A percentile compares a stretch with the other conserved stretches of the same genome.
phyloP scores from a whole-genome alignment of 441 rosid species.

The Erodium moschatum region DNA sequence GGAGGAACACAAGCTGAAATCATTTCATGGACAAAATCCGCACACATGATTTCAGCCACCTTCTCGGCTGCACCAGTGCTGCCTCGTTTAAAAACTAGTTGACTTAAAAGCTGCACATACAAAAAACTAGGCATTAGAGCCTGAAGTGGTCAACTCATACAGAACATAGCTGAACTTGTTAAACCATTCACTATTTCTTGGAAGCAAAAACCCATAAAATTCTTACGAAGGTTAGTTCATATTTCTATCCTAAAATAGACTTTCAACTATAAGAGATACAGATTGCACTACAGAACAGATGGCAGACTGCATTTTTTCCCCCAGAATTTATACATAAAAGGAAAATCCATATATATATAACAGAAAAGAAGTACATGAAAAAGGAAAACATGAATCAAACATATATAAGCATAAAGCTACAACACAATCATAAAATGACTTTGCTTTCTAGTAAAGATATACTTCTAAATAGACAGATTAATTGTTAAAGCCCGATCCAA shows the following conservation, averaged over 20 bases:
- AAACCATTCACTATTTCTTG: slow-evolving; percentile 7
- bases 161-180: background rate
- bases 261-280: background rate
- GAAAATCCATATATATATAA: background rate
- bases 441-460: background rate
- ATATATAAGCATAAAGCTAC: background rate
- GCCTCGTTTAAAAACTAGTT: slow-evolving; percentile 88
- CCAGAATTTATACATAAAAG: background rate
- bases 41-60: slow-evolving; percentile 92
- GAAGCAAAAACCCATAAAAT: background rate
- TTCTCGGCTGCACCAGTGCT: slow-evolving; percentile 96
- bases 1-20: slow-evolving; percentile 97
- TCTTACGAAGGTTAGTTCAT: background rate
- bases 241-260: background rate
- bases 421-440: background rate
- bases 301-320: background rate
- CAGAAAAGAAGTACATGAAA: background rate
- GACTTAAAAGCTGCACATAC: slow-evolving; percentile 76
- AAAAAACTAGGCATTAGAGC: slow-evolving; percentile 23
- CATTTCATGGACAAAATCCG: slow-evolving; percentile 98
- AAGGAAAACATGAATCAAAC: background rate
- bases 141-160: background rate
- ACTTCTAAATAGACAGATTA: background rate
- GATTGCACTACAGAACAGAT: background rate
- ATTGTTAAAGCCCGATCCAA: too few species aligned